Conservation (phyloP, 108 stramenopile genomes). For the Licmophora abbreviata region DNA sequence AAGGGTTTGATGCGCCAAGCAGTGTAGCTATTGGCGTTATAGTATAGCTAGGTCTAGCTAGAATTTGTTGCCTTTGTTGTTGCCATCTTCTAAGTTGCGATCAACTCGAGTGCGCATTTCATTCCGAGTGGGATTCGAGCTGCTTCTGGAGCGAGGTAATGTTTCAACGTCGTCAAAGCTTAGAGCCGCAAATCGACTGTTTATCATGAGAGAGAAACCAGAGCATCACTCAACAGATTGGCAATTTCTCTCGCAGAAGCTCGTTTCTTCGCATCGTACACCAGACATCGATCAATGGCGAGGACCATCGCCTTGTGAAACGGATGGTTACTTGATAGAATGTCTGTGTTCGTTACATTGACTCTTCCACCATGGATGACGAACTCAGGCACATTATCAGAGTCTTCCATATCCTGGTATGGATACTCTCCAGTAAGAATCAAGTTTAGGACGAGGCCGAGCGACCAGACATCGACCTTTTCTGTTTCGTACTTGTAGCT, state of each 20-base stretch:
- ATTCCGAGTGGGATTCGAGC: too few species aligned
- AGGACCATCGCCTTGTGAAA: slow-evolving; percentile 30
- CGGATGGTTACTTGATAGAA: slow-evolving; percentile 39
- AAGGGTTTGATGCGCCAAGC: too few species aligned
- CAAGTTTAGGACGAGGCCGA: slow-evolving; percentile 62
- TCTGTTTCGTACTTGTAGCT: slow-evolving; percentile 41
- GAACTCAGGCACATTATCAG: slow-evolving; percentile 9
- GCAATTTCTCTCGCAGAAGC: slow-evolving; percentile 33
- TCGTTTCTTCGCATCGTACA: slow-evolving; percentile 36
- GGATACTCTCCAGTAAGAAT: slow-evolving; percentile 26
- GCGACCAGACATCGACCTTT: slow-evolving; percentile 58
- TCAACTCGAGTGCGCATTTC: too few species aligned
- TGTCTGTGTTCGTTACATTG: too few species aligned
- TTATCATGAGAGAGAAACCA: too few species aligned
- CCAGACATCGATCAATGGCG: slow-evolving; percentile 40
- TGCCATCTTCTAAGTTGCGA: too few species aligned
- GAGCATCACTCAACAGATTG: not conserved
- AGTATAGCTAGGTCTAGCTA: too few species aligned
- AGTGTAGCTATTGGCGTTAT: too few species aligned
- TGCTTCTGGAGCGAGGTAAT: too few species aligned
- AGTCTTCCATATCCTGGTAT: slow-evolving; percentile 1
- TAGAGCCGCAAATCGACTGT: too few species aligned
- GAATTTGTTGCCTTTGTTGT: too few species aligned
- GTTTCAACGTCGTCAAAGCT: too few species aligned
- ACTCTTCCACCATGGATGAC: slow-evolving; percentile 29